Base-by-base conservation (phyloP, 2,329 filamentous ascomycete species). In the Exophiala spinifera region DNA sequence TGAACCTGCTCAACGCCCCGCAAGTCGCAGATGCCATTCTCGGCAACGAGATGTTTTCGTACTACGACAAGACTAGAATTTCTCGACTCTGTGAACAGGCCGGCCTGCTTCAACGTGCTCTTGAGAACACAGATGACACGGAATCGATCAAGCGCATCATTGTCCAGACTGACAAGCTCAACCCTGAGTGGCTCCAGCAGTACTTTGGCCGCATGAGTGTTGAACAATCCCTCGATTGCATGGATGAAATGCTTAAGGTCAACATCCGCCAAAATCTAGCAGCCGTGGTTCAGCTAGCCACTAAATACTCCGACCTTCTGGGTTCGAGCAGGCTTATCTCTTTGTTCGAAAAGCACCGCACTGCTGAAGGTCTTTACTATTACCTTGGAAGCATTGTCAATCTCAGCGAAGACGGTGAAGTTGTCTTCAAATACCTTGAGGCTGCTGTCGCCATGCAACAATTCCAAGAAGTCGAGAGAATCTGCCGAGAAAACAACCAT, bases 361-460 rank as follows among this genome's bases (percentile, higher is more conserved):
- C 94, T 33, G 86, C 90, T 3, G 94, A 99, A 73, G 94, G 94
- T 70, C 84, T 99, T 3, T 99, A 94, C 82, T 96, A 96, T 78
- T 99, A 96, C 75, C 84, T 99, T 14, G 94, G 94, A 58, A 96
- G 91, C 70, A 95, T 99, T 64, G 92, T 99, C 73, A 99, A 99
- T 71, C 79, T 99, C 45, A 95, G 89, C 54, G 90, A 97, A 71
- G 94, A 97, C 65, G 81, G 88, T 19, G 94, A 99, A 69, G 94
- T 99, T 25, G 88, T 94, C 70, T 99, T 96, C 85, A 99, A 99
- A 80, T 99, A 99, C 74, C 96, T 99, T 56, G 92, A 99, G 75
- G 91, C 94, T 52, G 94, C 95, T 28, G 96, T 91, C 20, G 88
- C 86, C 68, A 95, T 96, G 83, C 85, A 87, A 25, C 92, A 99